Base-by-base conservation (phyloP, 2,329 filamentous ascomycete species). In the Beauveria australis region DNA sequence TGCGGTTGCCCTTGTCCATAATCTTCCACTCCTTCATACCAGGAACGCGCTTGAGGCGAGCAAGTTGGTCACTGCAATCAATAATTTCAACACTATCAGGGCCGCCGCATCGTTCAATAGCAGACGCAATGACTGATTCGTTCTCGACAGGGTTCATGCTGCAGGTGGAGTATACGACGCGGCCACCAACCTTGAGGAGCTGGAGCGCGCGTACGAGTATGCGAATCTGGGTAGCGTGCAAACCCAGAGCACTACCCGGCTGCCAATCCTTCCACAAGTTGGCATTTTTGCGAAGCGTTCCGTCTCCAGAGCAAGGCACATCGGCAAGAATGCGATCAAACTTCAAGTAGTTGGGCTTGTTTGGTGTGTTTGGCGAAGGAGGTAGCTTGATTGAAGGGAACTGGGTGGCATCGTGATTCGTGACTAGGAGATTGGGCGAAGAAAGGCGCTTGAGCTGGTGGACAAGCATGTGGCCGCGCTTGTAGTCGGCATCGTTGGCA, bases 141-240 rank as follows among this genome's bases (percentile, higher is more conserved):
- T 99, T 96, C 78, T 99, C 94, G 30, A 97, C 86, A 0, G 94
- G 94, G 76, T 99, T 99, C 89, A 99, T 91, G 74, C 92, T 97
- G 81, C 94, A 99, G 22, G 94, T 99, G 3, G 93, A 97, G 78
- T 97, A 99, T 57, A 99, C 93, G 30, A 97, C 90, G 64, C 92
- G 86, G 56, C 94, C 94, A 46, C 94, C 93, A 60, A 91, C 89
- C 79, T 97, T 97, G 66, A 99, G 84, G 86, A 99, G 91, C 76
- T 97, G 93, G 56, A 99, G 81, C 37, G 94, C 91, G 63, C 94
- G 88, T 61, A 96, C 89, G 53, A 99, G 79, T 66, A 99, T 99
- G 52, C 93, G 83, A 49, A 91, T 83, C 75, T 99, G 94, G 1
- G 91, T 95, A 40, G 85, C 78, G 74, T 97, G 89, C 40, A 99